Evolutionary conservation across 148 eudicot species (phyloP), one percentile per base, ranked within the genome.

Genomic region (Beta vulgaris): DNA sequence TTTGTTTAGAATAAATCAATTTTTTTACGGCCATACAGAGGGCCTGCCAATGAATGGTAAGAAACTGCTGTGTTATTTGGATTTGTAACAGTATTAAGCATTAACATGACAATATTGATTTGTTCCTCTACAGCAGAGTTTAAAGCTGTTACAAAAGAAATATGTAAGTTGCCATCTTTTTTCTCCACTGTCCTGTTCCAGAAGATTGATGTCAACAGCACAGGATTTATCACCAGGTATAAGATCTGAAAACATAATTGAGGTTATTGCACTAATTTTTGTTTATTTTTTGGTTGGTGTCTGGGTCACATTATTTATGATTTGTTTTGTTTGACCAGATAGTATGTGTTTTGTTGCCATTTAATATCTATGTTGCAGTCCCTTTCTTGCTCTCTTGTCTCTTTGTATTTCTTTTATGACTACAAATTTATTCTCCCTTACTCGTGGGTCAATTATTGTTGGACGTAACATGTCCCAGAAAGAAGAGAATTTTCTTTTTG

Each of bases 161-260:
- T 95, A 63, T 95, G 99, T 88, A 95, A 95, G 91, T 86, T 95
- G 40, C 99, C 98, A 65, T 89, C 98, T n/a, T 95, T 95, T 85
- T 88, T 95, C 86, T 91, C 94, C 44, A 66, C 89, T 72, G 86
- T 85, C 21, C 90, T 95, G 42, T 95, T 95, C 76, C 85, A 84
- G 79, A 92, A 87, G 91, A 95, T 95, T 77, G 98, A 95, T 68
- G 76, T 72, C 61, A 78, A 73, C 68, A 76, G 88, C 73, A 86
- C 88, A 31, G 98, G 99, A 37, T 80, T 91, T 74, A 89, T 95
- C 77, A 89, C 99, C 74, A 92, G 99, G 99, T 95, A 89, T 42
- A 44, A 44, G 54, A 18, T n/a, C 2, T 63, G 16, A 46, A 15
- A 16, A 36, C 15, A 7, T 28, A 32, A 9, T 64, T 28, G n/a